A percentile compares a stretch with the other conserved stretches of the same genome.
These are phyloP conservation scores for Porcisia deanei DNA, from an alignment of 208 protist genomes.

Conservation along the genomic window DNA sequence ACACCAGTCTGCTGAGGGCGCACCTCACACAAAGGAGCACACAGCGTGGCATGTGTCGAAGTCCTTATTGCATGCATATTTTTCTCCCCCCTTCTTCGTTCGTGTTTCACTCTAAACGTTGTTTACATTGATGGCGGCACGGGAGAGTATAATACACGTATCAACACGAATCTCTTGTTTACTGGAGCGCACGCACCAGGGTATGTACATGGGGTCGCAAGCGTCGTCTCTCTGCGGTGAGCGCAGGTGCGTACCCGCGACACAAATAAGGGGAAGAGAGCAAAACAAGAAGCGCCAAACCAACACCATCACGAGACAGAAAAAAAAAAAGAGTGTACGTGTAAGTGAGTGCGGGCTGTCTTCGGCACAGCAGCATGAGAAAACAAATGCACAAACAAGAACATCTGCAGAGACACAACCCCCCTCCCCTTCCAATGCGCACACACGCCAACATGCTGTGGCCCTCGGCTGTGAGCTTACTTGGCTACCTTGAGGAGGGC, in stretches of 20 bases:
- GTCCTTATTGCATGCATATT: neutral
- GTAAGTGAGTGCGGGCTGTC: neutral
- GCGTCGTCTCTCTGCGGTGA: neutral
- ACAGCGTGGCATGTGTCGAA: neutral
- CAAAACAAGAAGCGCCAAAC: conserved; percentile 6
- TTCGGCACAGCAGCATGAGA: neutral
- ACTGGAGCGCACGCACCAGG: neutral
- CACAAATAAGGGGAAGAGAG: neutral
- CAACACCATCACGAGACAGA: neutral
- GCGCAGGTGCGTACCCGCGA: neutral
- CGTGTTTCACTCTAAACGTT: neutral
- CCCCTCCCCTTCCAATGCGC: neutral
- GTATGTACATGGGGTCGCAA: conserved; percentile 3
- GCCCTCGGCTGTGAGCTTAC: conserved; percentile 4
- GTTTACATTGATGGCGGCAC: conserved; percentile 10
- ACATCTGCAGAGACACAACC: neutral
- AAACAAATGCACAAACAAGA: neutral
- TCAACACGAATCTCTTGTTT: neutral
- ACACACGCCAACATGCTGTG: neutral
- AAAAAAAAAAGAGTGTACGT: neutral
- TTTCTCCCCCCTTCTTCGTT: neutral
- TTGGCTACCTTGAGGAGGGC: conserved; percentile 64
- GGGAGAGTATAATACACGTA: neutral
- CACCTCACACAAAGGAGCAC: neutral
- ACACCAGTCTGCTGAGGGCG: neutral